Evolutionary conservation across 208 protist genomes (phyloP).

Genomic region (Zelonia costaricensis): DNA sequence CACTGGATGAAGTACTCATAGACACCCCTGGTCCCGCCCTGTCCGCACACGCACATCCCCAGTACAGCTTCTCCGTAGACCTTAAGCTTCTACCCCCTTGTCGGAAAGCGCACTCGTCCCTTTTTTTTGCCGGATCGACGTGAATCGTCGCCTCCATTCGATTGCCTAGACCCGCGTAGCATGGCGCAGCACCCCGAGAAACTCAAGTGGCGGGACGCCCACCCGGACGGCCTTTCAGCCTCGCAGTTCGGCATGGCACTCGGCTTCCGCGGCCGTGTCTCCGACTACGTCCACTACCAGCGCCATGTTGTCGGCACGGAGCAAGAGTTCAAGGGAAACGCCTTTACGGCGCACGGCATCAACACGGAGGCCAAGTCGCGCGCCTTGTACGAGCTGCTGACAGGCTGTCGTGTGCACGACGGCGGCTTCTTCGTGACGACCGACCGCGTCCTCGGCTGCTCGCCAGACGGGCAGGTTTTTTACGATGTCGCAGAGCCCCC

Average conservation of each 20-base stretch:
- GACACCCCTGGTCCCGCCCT: no score
- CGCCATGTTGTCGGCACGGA: constrained; percentile 75
- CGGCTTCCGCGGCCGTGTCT: constrained; percentile 75
- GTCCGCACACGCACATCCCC: no score
- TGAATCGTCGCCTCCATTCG: no score
- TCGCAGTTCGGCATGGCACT: constrained; percentile 90
- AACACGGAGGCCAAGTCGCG: constrained; percentile 80
- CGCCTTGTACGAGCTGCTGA: constrained; percentile 84
- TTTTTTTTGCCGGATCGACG: no score
- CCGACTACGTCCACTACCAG: constrained; percentile 82
- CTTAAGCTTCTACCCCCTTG: no score
- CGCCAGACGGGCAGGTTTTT: constrained; percentile 71
- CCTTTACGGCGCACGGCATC: constrained; percentile 77
- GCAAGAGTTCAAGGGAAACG: constrained; percentile 84
- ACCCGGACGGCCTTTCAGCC: constrained; percentile 70
- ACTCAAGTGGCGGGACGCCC: constrained; percentile 51
- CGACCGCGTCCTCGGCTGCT: constrained; percentile 74
- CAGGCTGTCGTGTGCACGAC: constrained; percentile 58
- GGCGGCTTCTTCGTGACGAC: constrained; percentile 81
- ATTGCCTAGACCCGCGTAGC: no score
- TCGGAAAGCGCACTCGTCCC: no score
- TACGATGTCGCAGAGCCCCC: neutral
- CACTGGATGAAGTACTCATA: no score
- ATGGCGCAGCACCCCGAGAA: constrained; percentile 83
- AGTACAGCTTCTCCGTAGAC: no score